A percentile compares a stretch with the other conserved stretches of the same genome.
phyloP scores from a whole-genome alignment of 2,329 filamentous ascomycete genomes.

The Penicillium sp. region DNA sequence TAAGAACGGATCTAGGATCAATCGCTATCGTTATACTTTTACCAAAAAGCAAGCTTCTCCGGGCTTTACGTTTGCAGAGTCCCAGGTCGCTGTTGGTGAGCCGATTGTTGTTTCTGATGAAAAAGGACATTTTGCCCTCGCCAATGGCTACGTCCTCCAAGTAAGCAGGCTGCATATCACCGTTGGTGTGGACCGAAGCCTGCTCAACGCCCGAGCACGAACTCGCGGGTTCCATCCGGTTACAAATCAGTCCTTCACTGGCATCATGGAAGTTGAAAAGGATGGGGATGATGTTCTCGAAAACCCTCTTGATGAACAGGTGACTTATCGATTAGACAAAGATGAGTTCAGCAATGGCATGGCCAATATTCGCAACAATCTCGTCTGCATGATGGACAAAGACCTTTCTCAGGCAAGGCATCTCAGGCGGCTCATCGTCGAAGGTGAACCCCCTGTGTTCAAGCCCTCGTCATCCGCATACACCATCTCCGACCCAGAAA shows the following conservation, averaged over 20 bases:
- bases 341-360: constrained; percentile 99
- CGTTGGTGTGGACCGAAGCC: constrained; percentile 83
- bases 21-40: constrained; percentile 85
- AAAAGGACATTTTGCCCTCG: constrained; percentile 88
- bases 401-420: constrained; percentile 68
- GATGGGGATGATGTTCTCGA: constrained; percentile 45
- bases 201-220: constrained; percentile 81
- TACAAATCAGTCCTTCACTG: constrained; percentile 80
- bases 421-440: constrained; percentile 77
- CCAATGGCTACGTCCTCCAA: constrained; percentile 84
- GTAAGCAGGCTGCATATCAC: constrained; percentile 74
- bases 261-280: constrained; percentile 81
- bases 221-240: constrained; percentile 72
- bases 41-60: constrained; percentile 64
- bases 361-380: constrained; percentile 90
- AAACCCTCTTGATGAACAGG: constrained; percentile 50
- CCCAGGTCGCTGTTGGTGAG: constrained; percentile 81
- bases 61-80: constrained; percentile 84
- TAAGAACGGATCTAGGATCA: constrained; percentile 74
- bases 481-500: constrained; percentile 54
- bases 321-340: constrained; percentile 83
- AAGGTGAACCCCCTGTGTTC: constrained; percentile 72
- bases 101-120: constrained; percentile 97
- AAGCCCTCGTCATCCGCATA: constrained; percentile 65
- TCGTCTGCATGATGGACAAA: constrained; percentile 88